Conservation (phyloP, 306 rosid genomes). For the Trichosanthes truncata region DNA sequence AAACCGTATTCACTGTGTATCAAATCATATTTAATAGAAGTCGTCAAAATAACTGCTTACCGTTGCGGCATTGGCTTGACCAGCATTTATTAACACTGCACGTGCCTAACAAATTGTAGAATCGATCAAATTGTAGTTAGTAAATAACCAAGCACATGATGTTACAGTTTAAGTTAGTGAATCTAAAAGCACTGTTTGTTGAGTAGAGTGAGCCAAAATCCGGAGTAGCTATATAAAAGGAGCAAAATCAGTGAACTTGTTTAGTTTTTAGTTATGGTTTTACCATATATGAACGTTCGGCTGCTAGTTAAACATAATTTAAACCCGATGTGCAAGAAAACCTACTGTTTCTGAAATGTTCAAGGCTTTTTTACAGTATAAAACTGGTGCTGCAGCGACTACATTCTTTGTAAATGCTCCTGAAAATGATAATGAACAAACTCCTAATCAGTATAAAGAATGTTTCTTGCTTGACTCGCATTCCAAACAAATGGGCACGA, state of each 20-base stretch:
- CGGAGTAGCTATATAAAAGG: neutral
- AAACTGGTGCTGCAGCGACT: conserved; percentile 95
- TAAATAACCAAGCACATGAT: neutral
- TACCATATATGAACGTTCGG: neutral
- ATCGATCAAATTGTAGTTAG: neutral
- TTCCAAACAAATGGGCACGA: neutral
- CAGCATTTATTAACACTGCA: conserved; percentile 86
- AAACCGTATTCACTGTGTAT: neutral
- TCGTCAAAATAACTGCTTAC: conserved; percentile 23
- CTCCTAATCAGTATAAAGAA: neutral
- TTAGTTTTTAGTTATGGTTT: neutral
- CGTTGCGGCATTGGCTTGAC: conserved; percentile 97
- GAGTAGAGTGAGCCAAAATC: neutral
- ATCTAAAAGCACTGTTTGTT: conserved; percentile 3
- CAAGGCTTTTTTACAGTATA: conserved; percentile 53
- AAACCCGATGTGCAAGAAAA: neutral
- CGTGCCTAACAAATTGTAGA: conserved; percentile 57
- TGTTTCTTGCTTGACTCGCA: neutral
- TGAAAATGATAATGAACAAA: conserved; percentile 13
- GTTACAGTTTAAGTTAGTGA: neutral
- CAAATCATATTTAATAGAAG: conserved; percentile 3
- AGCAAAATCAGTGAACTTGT: neutral
- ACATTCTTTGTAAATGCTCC: conserved; percentile 85
- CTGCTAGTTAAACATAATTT: neutral
- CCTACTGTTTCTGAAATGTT: conserved; percentile 52